phyloP scores from a whole-genome alignment of 208 protist genomes.

The Vickermania ingenoplastis region DNA sequence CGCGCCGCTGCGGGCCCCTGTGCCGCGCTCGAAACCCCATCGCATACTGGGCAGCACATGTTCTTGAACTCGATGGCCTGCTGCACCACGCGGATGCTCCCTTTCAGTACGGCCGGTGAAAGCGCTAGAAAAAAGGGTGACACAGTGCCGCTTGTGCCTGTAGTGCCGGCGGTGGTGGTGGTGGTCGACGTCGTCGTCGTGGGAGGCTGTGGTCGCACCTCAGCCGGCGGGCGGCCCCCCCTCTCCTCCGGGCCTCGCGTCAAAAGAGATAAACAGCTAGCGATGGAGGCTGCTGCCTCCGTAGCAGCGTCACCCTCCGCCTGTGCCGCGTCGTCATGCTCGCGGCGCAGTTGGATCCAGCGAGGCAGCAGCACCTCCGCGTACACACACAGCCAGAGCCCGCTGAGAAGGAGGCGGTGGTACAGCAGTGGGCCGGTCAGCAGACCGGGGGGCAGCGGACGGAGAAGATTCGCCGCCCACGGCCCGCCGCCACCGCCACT shows the following conservation, averaged over 20 bases:
- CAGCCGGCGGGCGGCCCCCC: not conserved
- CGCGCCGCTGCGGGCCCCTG: not conserved
- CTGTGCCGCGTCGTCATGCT: not conserved
- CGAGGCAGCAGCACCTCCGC: constrained; percentile 14
- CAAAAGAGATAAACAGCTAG: not conserved
- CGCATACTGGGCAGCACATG: constrained; percentile 34
- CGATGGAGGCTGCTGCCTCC: not conserved
- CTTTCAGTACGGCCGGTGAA: constrained; percentile 12
- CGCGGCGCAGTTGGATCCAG: not conserved
- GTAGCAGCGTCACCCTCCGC: not conserved
- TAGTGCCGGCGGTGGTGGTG: no score
- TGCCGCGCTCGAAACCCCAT: constrained; percentile 13
- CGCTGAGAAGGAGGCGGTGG: constrained; percentile 50
- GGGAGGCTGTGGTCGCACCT: not conserved
- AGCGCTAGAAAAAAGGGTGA: no score
- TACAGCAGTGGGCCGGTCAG: constrained; percentile 42
- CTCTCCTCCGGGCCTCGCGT: not conserved
- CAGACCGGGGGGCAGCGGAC: constrained; percentile 28
- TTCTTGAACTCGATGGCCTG: constrained; percentile 17
- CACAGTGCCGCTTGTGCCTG: no score
- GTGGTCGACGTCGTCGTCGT: not conserved
- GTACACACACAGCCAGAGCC: constrained; percentile 44
- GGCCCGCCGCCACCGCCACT: not conserved
- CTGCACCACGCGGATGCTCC: constrained; percentile 35
- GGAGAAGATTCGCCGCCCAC: constrained; percentile 7